Evolutionary conservation across 2,329 filamentous ascomycete species (phyloP), one percentile per base, ranked within the genome.

Genomic region (Aureobasidium sp.): DNA sequence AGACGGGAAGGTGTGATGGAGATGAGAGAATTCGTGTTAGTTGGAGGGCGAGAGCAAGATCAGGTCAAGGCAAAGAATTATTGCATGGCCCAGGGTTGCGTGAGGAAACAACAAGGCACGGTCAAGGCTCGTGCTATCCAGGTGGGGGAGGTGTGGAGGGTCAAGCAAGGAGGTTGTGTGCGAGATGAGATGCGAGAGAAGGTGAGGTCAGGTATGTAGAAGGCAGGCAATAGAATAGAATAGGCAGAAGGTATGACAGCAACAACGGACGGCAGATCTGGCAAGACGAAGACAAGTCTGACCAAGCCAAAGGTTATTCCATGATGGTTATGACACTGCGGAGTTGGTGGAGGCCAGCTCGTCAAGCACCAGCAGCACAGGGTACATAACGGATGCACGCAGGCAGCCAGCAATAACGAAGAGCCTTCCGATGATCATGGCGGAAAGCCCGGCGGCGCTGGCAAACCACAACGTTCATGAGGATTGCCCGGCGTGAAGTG

Each of bases 401-500:
- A 61, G 59, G 48, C 59, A 61, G 48, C 47, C 59, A 62, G 51
- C 60, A 62, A 62, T 56, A 62, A 53, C 50, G 43, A 52, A 50
- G 50, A 62, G 62, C 37, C 62, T 60, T 52, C 55, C 47, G 62
- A 53, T 60, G 55, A 63, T 59, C 62, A 63, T 63, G 44, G 55
- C 53, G 52, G 62, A 36, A 59, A 34, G 55, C 53, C 51, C 61
- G 61, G 61, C 62, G 62, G 62, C 59, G 43, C 62, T 63, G 62
- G 62, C 53, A 46, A 63, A 63, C 53, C 53, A 57, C 53, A 57
- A 63, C 62, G 62, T 63, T 60, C 55, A 43, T 59, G 60, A 62
- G 62, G 62, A 63, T 63, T 57, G 61, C 61, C 53, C 53, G 43
- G 61, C 53, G 52, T 59, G 62, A 60, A 63, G 62, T 63, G 55